Conservation (phyloP, 176 grass and related monocot species). For the Stipa capillata region DNA sequence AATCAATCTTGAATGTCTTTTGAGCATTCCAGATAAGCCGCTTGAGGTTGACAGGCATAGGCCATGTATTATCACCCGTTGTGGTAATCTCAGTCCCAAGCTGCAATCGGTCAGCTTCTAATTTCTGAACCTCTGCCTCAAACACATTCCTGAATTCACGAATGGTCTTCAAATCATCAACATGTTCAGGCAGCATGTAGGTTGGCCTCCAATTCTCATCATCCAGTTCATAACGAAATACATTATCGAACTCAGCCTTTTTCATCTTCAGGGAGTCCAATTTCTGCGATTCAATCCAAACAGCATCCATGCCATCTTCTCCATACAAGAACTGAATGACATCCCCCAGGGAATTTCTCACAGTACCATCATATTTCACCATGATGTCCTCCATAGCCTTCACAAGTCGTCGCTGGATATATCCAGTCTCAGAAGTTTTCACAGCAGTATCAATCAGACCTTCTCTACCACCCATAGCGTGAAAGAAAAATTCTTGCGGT, state of each 20-base stretch:
- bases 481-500: slow-evolving; percentile 94
- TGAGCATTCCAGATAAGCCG: slow-evolving; percentile 97
- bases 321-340: slow-evolving; percentile 97
- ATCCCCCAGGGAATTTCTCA: slow-evolving; percentile 94
- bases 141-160: slow-evolving; percentile 95
- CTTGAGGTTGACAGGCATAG: slow-evolving; percentile 96
- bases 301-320: slow-evolving; percentile 99
- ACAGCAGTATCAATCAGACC: slow-evolving; percentile 91
- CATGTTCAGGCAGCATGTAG: slow-evolving; percentile 94
- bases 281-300: slow-evolving; percentile 94
- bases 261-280: slow-evolving; percentile 97
- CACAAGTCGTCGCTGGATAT: slow-evolving; percentile 88
- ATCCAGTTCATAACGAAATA: slow-evolving; percentile 85
- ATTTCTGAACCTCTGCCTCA: slow-evolving; percentile 92
- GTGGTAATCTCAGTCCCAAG: slow-evolving; percentile 87
- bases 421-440: slow-evolving; percentile 92
- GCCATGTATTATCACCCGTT: slow-evolving; percentile 79
- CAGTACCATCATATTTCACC: slow-evolving; percentile 97
- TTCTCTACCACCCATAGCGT: slow-evolving; percentile 86
- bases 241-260: slow-evolving; percentile 62
- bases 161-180: slow-evolving; percentile 95
- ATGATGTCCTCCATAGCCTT: slow-evolving; percentile 99
- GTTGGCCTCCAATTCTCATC: slow-evolving; percentile 89
- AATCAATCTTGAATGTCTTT: slow-evolving; percentile 95
- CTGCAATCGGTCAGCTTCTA: slow-evolving; percentile 85